Evolutionary conservation across 305 asterid species (phyloP).

Genomic region (Petunia hybrid): DNA sequence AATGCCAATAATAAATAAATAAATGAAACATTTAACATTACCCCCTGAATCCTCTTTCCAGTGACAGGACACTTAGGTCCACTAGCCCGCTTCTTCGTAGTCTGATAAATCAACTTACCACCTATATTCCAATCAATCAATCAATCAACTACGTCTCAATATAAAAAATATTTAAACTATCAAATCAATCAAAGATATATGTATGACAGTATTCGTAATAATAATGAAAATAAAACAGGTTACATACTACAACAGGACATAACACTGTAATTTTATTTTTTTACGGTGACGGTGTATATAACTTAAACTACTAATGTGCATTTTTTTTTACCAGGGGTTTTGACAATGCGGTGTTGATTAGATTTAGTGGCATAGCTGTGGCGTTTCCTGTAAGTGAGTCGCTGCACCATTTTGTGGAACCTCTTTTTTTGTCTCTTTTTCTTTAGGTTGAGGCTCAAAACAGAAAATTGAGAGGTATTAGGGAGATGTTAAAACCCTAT

Average conservation of each 20-base stretch:
- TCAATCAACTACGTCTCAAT: not conserved
- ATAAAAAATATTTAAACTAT: not conserved
- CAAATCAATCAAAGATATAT: not conserved
- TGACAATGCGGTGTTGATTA: constrained; percentile 63
- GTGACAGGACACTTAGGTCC: constrained; percentile 51
- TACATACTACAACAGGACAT: too few species aligned
- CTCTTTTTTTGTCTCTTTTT: not conserved
- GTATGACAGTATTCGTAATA: too few species aligned
- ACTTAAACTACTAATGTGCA: too few species aligned
- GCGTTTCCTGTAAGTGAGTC: constrained; percentile 58
- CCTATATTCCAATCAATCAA: constrained; percentile 40
- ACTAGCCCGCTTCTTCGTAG: constrained; percentile 47
- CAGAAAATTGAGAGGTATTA: not conserved
- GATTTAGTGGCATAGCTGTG: constrained; percentile 76
- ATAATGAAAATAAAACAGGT: too few species aligned
- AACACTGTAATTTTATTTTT: too few species aligned
- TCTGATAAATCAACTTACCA: constrained; percentile 46
- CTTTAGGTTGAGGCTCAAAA: not conserved
- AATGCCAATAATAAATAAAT: not conserved
- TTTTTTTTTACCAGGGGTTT: constrained; percentile 55
- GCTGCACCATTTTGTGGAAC: constrained; percentile 55
- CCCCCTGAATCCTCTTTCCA: constrained; percentile 52
- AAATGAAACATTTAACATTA: constrained; percentile 24
- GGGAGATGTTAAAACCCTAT: not conserved
- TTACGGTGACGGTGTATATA: too few species aligned